Base-by-base conservation (phyloP, 2,329 filamentous ascomycete species). In the Aspergillus calidoustus region DNA sequence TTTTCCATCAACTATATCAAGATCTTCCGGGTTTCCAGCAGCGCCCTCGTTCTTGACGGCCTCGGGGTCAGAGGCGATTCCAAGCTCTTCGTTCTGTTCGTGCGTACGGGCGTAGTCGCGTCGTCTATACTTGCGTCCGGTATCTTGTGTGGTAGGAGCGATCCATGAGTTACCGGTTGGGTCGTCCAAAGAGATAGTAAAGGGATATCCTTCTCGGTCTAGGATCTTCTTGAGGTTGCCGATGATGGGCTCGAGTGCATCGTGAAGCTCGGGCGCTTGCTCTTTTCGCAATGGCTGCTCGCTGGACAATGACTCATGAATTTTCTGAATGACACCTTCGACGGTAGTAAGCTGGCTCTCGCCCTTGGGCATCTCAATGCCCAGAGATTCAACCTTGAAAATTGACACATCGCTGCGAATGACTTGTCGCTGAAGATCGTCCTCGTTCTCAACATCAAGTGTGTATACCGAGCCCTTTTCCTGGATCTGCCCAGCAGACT, bases 81-180 rank as follows among this genome's bases (percentile, higher is more conserved):
- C 94, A 7, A 99, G 87, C 19, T 87, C 85, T 59, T 89, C 90
- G 74, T 99, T 99, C 77, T 98, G 94, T 72, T 92, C 91, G 1
- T 88, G 80, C 1, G 91, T 94, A 62, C 95, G 89, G 57, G 87
- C 79, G 74, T 95, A 99, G 72, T 97, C 92, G 63, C 87, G 86
- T 76, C 94, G 92, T 67, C 88, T 87, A 87, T 93, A 97, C 79
- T 97, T 97, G 69, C 91, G 91, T n/a, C 92, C 90, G 65, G 88
- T 89, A 64, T 89, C 86, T 30, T 79, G 71, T 64, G 91, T 86
- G 66, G 93, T 90, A 15, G 95, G 95, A 52, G 96, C 90, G 71
- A 99, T 97, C 85, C 93, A 98, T 2, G 93, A 97, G 83, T 99
- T 99, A 58, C 95, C 95, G 0, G 93, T 91, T 3, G 92, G 91